Evolutionary conservation across 805 yeast species (phyloP).

Genomic region (Cyberlindnera maclurae): DNA sequence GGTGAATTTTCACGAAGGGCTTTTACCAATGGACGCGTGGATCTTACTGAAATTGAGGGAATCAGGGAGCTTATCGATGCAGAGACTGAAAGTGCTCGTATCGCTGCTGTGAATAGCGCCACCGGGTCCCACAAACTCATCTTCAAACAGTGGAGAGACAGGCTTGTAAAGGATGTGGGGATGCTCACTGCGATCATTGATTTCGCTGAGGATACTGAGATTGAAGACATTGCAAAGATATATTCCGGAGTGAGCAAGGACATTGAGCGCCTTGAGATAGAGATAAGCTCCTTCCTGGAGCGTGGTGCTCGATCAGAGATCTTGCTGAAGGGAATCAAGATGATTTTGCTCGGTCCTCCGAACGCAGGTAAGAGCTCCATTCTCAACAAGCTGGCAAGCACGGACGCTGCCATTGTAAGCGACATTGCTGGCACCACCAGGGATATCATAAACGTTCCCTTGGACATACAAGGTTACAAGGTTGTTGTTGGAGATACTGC

Average conservation of each 20-base stretch:
- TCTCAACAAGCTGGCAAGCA: constrained; percentile 64
- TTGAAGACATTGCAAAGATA: constrained; percentile 53
- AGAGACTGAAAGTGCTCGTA: constrained; percentile 84
- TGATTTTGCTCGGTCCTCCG: constrained; percentile 82
- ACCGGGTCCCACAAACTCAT: constrained; percentile 54
- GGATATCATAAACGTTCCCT: constrained; percentile 73
- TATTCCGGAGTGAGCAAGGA: constrained; percentile 42
- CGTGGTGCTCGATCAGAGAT: constrained; percentile 54
- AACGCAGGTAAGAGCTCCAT: constrained; percentile 94
- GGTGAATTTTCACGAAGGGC: constrained; percentile 92
- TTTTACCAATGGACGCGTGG: constrained; percentile 75
- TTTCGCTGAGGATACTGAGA: constrained; percentile 89
- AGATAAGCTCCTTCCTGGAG: constrained; percentile 35
- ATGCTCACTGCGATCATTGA: constrained; percentile 83
- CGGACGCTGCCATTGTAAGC: constrained; percentile 88
- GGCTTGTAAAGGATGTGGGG: constrained; percentile 61
- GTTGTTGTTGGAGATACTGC: constrained; percentile 89
- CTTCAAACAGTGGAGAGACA: constrained; percentile 60
- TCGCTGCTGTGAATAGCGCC: constrained; percentile 65
- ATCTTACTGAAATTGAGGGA: constrained; percentile 87
- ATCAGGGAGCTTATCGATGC: constrained; percentile 85
- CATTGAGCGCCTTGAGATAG: constrained; percentile 34
- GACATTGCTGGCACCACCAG: constrained; percentile 91
- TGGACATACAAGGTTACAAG: constrained; percentile 80
- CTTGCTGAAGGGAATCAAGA: constrained; percentile 61